Conservation (phyloP, 1,284 basidiomycete genomes). For the Malassezia psittaci region DNA sequence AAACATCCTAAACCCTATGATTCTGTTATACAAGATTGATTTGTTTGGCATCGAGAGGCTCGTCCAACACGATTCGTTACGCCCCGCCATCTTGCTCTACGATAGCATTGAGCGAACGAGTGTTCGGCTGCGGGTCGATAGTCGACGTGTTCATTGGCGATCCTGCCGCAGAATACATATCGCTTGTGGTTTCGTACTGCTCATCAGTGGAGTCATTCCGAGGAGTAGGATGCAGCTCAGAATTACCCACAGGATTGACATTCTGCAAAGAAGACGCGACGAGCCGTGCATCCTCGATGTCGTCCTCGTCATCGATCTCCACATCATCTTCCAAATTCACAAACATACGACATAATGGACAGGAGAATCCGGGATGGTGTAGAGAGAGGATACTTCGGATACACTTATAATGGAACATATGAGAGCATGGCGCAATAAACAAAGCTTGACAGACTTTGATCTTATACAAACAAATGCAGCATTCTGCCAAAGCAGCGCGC, state of each 20-base stretch:
- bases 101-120: neutral
- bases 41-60: too few relatives aligned
- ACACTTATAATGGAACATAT: conserved; percentile 97
- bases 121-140: neutral
- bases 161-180: neutral
- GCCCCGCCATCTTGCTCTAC: neutral
- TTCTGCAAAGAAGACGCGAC: neutral
- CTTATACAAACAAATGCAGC: conserved; percentile 59
- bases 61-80: too few relatives aligned
- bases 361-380: conserved; percentile 87
- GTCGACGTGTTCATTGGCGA: neutral
- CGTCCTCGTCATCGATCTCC: conserved; percentile 52
- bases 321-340: conserved; percentile 94
- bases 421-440: conserved; percentile 76
- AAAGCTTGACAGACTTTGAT: conserved; percentile 90
- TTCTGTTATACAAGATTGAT: too few relatives aligned
- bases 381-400: conserved; percentile 74
- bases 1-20: too few relatives aligned
- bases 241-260: neutral
- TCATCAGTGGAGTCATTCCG: neutral
- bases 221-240: neutral
- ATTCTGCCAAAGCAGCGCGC: conserved; percentile 25
- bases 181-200: neutral
- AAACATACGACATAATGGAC: conserved; percentile 73
- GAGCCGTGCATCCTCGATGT: neutral